Evolutionary conservation across 2,329 filamentous ascomycete genomes (phyloP), one percentile per base, ranked within the genome.

Genomic region (Xylariales sp.): DNA sequence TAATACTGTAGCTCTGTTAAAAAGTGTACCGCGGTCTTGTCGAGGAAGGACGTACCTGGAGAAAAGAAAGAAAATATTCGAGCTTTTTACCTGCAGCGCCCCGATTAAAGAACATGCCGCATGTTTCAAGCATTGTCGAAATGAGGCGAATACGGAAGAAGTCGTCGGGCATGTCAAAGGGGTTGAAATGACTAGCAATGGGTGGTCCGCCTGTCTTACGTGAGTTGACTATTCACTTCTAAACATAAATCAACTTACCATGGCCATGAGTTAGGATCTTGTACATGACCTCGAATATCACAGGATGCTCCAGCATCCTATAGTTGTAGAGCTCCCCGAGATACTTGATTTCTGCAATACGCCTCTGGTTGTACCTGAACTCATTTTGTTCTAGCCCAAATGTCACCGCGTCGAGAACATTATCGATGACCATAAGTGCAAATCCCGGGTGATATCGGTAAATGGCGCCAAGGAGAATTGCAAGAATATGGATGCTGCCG

Each of bases 321-420:
- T 98, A 99, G 76, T 97, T 97, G 83, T 99, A 99, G 9, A 99
- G 87, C 80, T 99, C 96, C 28, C 93, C 94, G 5, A 99, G 85
- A 78, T 97, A 99, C 78, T 97, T 98, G 76, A 97, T 93, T 79
- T 98, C 95, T 2, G 97, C 93, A 69, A 99, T 91, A 28, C 96
- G 91, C 67, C 94, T 91, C 80, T 99, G 96, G 77, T 97, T 97
- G 82, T 94, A 97, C 75, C 97, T 94, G 85, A 97, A 99, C 78
- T 99, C 96, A 75, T 98, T 98, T 73, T 94, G 89, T 80, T 99
- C 96, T 2, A 99, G 85, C 0, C 96, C 96, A 71, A 97, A 87
- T 0, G 88, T 91, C 71, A 99, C 91, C 5, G 93, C 91, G 80
- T 99, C 97, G 16, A 98, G 85, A 5, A 98, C 83, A 71, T 95